Conservation (phyloP, 2,329 filamentous ascomycete genomes). For the Scortechinia acanthostroma region DNA sequence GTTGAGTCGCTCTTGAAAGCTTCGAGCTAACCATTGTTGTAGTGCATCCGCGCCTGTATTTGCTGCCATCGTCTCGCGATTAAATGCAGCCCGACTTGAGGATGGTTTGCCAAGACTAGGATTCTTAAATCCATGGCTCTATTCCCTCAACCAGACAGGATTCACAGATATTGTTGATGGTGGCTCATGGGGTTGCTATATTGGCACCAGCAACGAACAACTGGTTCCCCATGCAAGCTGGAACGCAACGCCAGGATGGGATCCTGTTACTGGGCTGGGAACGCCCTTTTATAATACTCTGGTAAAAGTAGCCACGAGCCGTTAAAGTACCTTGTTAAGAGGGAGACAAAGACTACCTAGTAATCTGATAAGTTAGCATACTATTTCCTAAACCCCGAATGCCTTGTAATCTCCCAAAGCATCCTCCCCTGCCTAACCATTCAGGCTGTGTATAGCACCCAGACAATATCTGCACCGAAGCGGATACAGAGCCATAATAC, state of each 20-base stretch:
- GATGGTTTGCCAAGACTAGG: slow-evolving; percentile 38
- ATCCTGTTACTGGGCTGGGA: background rate
- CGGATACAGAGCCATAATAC: too few relatives aligned
- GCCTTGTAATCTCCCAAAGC: too few relatives aligned
- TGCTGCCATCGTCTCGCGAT: slow-evolving; percentile 41
- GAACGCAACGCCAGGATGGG: background rate
- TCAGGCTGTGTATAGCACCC: too few relatives aligned
- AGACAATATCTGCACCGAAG: too few relatives aligned
- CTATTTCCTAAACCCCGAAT: too few relatives aligned
- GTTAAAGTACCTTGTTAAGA: too few relatives aligned
- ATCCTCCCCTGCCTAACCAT: too few relatives aligned
- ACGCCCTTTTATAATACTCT: background rate
- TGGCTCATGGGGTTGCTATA: background rate
- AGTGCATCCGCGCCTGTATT: slow-evolving; percentile 45
- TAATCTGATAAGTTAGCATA: too few relatives aligned
- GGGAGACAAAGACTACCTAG: too few relatives aligned
- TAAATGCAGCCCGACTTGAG: slow-evolving; percentile 43
- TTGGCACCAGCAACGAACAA: too few relatives aligned
- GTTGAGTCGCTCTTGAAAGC: background rate
- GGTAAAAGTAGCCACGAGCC: background rate
- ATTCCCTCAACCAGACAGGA: slow-evolving; percentile 13
- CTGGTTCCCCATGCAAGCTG: background rate
- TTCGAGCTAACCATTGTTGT: background rate
- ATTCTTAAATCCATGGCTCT: slow-evolving; percentile 42
- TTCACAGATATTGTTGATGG: background rate